Evolutionary conservation across 106 monocot species (phyloP).

Genomic region (Dioscorea alata): DNA sequence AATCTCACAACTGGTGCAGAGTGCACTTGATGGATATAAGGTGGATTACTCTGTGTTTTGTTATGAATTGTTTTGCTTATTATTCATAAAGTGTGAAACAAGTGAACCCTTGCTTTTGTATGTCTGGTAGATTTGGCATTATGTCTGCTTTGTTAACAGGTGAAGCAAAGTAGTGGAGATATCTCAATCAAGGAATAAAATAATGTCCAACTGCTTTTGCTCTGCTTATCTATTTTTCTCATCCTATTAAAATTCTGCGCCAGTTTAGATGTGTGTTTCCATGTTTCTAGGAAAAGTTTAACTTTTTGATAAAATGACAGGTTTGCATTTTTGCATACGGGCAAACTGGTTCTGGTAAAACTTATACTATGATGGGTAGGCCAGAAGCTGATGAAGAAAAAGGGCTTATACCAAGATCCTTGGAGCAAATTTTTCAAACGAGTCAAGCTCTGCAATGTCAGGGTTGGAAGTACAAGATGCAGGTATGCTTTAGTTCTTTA

Average conservation of each 20-base stretch:
- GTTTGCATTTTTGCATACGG: slow-evolving; percentile 99
- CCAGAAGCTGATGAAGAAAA: slow-evolving; percentile 45
- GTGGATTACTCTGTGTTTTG: slow-evolving; percentile 15
- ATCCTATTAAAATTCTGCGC: no score
- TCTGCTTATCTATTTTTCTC: no score
- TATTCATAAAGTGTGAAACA: background rate
- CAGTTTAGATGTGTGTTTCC: no score
- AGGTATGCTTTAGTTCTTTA: slow-evolving; percentile 28
- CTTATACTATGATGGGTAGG: slow-evolving; percentile 96
- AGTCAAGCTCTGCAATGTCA: slow-evolving; percentile 57
- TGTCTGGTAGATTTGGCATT: no score
- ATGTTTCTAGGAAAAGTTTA: no score
- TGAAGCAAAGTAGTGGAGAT: no score
- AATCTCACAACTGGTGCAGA: slow-evolving; percentile 93
- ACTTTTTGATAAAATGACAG: slow-evolving; percentile 15
- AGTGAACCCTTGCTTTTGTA: background rate
- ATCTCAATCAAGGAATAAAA: no score
- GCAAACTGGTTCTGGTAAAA: slow-evolving; percentile 97
- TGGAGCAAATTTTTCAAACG: slow-evolving; percentile 80
- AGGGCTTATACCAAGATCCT: slow-evolving; percentile 84
- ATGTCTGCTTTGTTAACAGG: no score
- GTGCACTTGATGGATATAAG: slow-evolving; percentile 97
- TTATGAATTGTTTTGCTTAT: background rate
- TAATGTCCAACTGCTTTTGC: no score
- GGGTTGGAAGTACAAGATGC: slow-evolving; percentile 93